Percentiles rank a stretch among this genome's conserved stretches.
Conservation (phyloP, 306 rosid genomes). For the Carpinus viminea region DNA sequence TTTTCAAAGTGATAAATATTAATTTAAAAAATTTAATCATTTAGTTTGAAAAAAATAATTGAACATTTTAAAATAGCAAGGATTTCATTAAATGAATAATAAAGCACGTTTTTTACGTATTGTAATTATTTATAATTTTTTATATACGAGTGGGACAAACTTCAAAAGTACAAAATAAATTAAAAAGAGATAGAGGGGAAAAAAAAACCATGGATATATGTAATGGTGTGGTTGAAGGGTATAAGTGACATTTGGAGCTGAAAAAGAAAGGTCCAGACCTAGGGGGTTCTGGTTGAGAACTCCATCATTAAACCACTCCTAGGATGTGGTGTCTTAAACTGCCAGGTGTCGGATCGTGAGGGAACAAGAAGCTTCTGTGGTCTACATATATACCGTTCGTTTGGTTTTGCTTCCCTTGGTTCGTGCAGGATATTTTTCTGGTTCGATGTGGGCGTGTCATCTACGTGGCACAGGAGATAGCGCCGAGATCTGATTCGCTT, state of each 20-base stretch:
- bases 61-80: too few species aligned
- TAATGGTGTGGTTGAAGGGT: neutral
- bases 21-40: too few species aligned
- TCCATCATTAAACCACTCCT: too few species aligned
- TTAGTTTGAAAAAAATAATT: too few species aligned
- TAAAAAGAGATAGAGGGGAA: too few species aligned
- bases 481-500: conserved; percentile 39
- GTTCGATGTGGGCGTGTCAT: conserved; percentile 5
- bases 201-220: neutral
- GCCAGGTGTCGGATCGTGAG: conserved; percentile 57
- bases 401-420: conserved; percentile 7
- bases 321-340: conserved; percentile 41
- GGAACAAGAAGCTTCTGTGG: conserved; percentile 42
- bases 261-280: neutral
- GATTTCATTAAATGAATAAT: too few species aligned
- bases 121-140: too few species aligned
- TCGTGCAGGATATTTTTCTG: conserved; percentile 38
- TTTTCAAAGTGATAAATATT: too few species aligned
- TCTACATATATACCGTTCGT: neutral
- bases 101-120: too few species aligned
- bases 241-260: neutral
- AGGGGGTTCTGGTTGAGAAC: neutral
- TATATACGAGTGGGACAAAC: too few species aligned
- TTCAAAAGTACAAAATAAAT: too few species aligned
- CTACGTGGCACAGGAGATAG: conserved; percentile 17